phyloP scores from a whole-genome alignment of 345 rosid species.

The Triadica sebifera region DNA sequence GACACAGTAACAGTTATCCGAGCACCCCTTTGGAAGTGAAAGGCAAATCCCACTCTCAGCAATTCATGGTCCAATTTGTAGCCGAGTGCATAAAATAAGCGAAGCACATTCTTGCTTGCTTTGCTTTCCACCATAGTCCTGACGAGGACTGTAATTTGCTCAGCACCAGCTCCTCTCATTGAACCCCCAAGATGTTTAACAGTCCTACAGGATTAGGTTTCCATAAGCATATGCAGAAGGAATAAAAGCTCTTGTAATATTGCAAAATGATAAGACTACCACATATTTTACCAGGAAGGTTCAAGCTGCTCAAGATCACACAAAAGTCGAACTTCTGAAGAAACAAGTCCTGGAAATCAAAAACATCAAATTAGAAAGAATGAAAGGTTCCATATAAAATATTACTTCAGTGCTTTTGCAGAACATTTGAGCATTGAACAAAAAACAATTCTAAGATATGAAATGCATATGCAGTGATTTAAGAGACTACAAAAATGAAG shows the following conservation, averaged over 20 bases:
- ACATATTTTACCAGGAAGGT: slow-evolving; percentile 60
- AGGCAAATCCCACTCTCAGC: slow-evolving; percentile 83
- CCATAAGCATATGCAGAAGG: neutral
- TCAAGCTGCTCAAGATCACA: slow-evolving; percentile 92
- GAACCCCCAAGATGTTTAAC: slow-evolving; percentile 93
- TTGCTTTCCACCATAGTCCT: slow-evolving; percentile 85
- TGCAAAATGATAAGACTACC: neutral
- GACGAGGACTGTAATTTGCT: slow-evolving; percentile 80
- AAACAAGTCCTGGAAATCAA: slow-evolving; percentile 50
- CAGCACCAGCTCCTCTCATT: slow-evolving; percentile 90
- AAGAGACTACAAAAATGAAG: neutral
- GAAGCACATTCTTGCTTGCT: slow-evolving; percentile 91
- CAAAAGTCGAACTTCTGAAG: slow-evolving; percentile 79
- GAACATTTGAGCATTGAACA: neutral
- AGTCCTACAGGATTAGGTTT: slow-evolving; percentile 45
- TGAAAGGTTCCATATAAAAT: neutral
- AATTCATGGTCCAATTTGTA: slow-evolving; percentile 93
- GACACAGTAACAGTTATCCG: slow-evolving; percentile 77
- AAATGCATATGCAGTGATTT: neutral
- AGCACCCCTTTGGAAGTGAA: slow-evolving; percentile 77
- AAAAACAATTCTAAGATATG: neutral
- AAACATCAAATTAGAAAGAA: slow-evolving; percentile 6
- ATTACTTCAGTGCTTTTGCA: neutral
- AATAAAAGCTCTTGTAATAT: slow-evolving; percentile 1
- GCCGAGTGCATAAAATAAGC: slow-evolving; percentile 73